Conservation (phyloP, 192 early-diverging fungal genomes). For the Chytriomyces hyalinus region DNA sequence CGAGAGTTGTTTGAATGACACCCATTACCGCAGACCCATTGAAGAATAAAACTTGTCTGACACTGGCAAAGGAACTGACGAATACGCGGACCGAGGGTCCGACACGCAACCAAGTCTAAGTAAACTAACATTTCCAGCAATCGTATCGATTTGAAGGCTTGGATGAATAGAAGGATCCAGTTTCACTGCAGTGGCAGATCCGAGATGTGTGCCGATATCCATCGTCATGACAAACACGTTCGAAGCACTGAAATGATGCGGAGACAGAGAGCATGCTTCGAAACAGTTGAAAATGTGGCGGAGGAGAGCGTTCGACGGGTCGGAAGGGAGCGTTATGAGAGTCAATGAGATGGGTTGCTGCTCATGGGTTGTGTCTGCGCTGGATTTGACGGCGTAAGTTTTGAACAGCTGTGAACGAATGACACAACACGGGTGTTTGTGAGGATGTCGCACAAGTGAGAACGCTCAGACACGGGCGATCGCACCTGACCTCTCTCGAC, state of each 20-base stretch:
- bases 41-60: background rate
- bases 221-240: background rate
- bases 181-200: background rate
- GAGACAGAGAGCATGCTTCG: background rate
- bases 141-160: background rate
- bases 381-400: slow-evolving; percentile 6
- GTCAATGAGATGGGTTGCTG: background rate
- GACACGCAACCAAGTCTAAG: background rate
- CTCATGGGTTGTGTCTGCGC: background rate
- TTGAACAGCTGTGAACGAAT: slow-evolving; percentile 8
- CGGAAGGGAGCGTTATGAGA: background rate
- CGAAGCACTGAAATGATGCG: background rate
- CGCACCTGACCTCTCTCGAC: background rate
- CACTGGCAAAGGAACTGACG: background rate
- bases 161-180: background rate
- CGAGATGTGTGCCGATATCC: background rate
- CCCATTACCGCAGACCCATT: background rate
- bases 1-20: background rate
- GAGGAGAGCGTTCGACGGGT: background rate
- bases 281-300: slow-evolving; percentile 2
- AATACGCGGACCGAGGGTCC: background rate
- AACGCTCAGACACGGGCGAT: no score
- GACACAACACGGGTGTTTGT: no score
- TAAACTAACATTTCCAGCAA: background rate
- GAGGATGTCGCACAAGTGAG: no score